phyloP scores from a whole-genome alignment of 1,284 basidiomycete species.

The Schizopora paradoxa region DNA sequence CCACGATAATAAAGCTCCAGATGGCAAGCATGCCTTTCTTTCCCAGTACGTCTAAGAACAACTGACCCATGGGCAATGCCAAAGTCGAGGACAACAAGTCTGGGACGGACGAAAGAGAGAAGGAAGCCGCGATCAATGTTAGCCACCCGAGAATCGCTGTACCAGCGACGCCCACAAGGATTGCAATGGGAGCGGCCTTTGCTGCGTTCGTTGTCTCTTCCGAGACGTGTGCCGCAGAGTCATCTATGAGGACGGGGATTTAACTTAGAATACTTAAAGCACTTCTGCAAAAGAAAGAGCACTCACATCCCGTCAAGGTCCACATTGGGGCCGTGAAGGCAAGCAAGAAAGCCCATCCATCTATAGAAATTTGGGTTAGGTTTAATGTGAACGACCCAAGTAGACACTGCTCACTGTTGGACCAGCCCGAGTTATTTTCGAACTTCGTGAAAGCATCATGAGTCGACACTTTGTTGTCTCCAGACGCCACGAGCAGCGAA shows the following conservation, averaged over 20 bases:
- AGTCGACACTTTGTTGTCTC: constrained; percentile 53
- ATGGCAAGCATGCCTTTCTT: constrained; percentile 65
- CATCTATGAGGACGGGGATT: constrained; percentile 38
- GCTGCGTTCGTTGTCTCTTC: constrained; percentile 69
- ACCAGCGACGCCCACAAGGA: constrained; percentile 57
- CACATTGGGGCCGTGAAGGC: constrained; percentile 73
- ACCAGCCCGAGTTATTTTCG: constrained; percentile 70
- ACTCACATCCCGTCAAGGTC: constrained; percentile 68
- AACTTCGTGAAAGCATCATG: constrained; percentile 62
- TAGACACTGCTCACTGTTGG: constrained; percentile 37
- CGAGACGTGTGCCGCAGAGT: constrained; percentile 73
- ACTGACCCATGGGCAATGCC: constrained; percentile 66
- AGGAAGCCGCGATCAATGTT: constrained; percentile 57
- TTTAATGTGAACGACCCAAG: not conserved
- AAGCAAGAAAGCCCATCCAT: constrained; percentile 68
- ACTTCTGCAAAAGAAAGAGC: not conserved
- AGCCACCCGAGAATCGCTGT: constrained; percentile 63
- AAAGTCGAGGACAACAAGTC: constrained; percentile 45
- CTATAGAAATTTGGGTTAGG: constrained; percentile 31
- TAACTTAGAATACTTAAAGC: not conserved
- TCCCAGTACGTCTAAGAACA: constrained; percentile 60
- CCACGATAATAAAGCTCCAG: constrained; percentile 66
- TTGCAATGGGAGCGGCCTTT: constrained; percentile 69
- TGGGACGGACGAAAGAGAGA: constrained; percentile 51
- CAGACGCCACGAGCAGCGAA: constrained; percentile 50